Evolutionary conservation across 2,329 filamentous ascomycete genomes (phyloP), one percentile per base, ranked within the genome.

Genomic region (Chaetomium globosum): DNA sequence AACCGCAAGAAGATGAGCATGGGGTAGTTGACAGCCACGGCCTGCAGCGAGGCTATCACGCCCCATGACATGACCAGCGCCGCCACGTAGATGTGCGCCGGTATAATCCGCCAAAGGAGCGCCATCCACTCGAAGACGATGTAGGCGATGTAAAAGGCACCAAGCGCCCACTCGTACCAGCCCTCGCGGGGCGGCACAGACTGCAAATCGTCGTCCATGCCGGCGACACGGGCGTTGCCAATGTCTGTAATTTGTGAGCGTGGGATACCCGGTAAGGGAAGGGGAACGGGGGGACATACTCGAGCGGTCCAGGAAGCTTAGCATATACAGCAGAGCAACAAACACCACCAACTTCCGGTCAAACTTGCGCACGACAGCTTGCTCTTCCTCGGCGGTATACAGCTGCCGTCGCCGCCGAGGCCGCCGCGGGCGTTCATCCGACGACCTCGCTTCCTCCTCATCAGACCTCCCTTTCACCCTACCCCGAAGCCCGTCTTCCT

Each of bases 251-350:
- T 13, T n/a, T 16, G 23, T 48, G 5, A 58, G 16, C 39, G 13
- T n/a, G 8, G 7, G 12, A n/a, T 4, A 1, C 0, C 4, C 12
- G 21, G 1, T 9, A 28, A 26, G 16, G 16, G 13, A 19, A 8
- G 2, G 9, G 19, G 52, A 36, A 36, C 33, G 19, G 28, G 36
- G 30, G 64, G 64, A 79, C 83, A 68, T 80, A 93, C 91, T 96
- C 21, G 91, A 93, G 70, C 93, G 84, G 76, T 97, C 93, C 69
- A 97, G 78, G 74, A 96, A 97, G 68, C 88, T 90, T 67, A 97
- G 80, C 81, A 96, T 85, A 75, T 95, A 97, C 13, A 97, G 82
- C 65, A 94, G 75, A 12, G 91, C 90, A 68, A 97, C 83, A 74
- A 97, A 96, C 0, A 91, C 75, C 6, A 96, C 91, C 61, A 97